Percentiles rank a stretch among this genome's conserved stretches.
These are phyloP conservation scores for Sporothrix variecibatus DNA, from an alignment of 2,329 filamentous ascomycete genomes.

Conservation along the genomic window DNA sequence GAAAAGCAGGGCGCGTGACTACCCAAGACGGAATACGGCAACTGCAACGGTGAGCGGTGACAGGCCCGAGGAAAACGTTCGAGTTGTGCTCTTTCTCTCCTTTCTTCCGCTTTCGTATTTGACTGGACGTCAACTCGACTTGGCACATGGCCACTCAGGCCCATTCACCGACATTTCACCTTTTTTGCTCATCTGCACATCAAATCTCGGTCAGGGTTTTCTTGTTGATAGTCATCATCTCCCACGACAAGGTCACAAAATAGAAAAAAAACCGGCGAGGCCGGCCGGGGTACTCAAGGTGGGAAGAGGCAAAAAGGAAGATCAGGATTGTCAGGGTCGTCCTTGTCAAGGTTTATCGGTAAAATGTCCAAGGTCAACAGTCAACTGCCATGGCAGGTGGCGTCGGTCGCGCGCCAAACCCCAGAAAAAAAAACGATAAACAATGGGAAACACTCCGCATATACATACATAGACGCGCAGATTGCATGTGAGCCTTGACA, in stretches of 20 bases:
- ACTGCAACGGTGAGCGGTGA: not conserved
- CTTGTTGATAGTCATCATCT: not conserved
- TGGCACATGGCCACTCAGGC: constrained; percentile 4
- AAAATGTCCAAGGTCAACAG: not conserved
- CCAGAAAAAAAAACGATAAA: not conserved
- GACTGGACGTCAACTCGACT: constrained; percentile 1
- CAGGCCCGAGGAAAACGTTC: too few species aligned
- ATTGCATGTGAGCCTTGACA: not conserved
- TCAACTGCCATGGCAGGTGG: not conserved
- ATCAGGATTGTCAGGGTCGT: not conserved
- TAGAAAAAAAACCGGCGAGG: not conserved
- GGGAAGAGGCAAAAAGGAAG: not conserved
- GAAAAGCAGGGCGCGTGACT: not conserved
- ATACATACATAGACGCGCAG: not conserved
- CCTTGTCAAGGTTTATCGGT: not conserved
- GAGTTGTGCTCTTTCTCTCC: not conserved
- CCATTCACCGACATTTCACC: constrained; percentile 17
- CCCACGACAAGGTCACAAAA: not conserved
- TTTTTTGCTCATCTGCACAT: not conserved
- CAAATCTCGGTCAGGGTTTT: not conserved
- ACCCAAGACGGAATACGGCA: not conserved
- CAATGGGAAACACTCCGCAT: not conserved
- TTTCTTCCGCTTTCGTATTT: constrained; percentile 5
- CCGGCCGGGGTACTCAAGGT: not conserved
- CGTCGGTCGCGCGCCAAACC: not conserved